These are phyloP conservation scores for Aureobasidium pullulans DNA, from an alignment of 2,329 filamentous ascomycete genomes.

Conservation along the genomic window DNA sequence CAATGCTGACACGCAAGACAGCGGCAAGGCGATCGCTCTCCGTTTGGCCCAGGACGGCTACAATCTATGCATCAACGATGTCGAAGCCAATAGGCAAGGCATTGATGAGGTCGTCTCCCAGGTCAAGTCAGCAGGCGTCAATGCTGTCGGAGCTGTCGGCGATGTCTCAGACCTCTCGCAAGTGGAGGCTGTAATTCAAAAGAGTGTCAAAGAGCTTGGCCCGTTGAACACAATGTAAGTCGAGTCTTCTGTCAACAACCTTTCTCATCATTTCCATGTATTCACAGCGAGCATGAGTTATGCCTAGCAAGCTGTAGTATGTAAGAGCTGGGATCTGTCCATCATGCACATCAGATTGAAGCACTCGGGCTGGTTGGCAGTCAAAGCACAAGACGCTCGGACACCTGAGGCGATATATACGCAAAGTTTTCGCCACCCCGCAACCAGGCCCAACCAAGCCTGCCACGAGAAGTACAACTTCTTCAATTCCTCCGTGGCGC, in stretches of 20 bases:
- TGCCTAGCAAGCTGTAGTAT: too few species aligned
- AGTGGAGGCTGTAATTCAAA: conserved; percentile 47
- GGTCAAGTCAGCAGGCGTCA: conserved; percentile 45
- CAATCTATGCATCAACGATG: conserved; percentile 58
- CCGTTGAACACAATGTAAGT: conserved; percentile 41
- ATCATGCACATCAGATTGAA: not conserved
- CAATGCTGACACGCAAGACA: conserved; percentile 22
- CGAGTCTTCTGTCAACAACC: not conserved
- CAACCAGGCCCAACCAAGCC: not conserved
- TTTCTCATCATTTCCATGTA: too few species aligned
- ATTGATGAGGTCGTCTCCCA: conserved; percentile 48
- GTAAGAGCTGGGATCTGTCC: too few species aligned
- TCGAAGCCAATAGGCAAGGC: conserved; percentile 44
- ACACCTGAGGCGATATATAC: too few species aligned
- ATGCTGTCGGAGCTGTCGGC: conserved; percentile 48
- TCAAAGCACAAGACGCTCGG: too few species aligned
- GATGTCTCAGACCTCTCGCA: conserved; percentile 53
- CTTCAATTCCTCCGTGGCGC: conserved; percentile 13
- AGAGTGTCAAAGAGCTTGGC: conserved; percentile 47
- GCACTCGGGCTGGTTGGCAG: not conserved
- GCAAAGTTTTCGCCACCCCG: not conserved
- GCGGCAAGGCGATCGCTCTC: conserved; percentile 55
- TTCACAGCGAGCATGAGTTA: too few species aligned
- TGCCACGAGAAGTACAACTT: not conserved
- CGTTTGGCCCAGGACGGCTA: conserved; percentile 60